Base-by-base conservation (phyloP, 805 yeast genomes). In the Ogataea salicorniae region DNA sequence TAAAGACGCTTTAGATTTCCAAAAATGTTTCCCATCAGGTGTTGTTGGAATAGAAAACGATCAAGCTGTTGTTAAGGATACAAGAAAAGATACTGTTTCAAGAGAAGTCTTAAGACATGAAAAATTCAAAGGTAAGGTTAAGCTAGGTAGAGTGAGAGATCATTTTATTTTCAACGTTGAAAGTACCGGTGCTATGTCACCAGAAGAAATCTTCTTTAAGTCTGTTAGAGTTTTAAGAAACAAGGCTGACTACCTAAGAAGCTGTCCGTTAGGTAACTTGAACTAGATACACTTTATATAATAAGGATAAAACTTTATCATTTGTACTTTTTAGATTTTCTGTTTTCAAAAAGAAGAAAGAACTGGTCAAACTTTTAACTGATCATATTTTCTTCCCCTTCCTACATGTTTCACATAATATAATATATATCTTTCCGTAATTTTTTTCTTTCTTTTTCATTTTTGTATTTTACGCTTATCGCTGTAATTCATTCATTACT, bases 111-210 rank as follows among this genome's bases (percentile, higher is more conserved):
- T 94, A 58, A 82, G 99, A 68, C 97, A 94, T 67, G 86, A 81
- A 45, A 96, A 94, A 66, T 94, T 94, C 60, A 75, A 83, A 41
- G 95, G 86, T 37, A 87, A 87, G 59, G 97, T 94, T 47, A 86
- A 85, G 67, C 75, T 94, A 46, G 99, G 98, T 39, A 82, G 99
- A 69, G 77, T 77, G 56, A 83, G 96, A 67, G 94, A 87, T 65
- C 96, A 94, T 60, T 94, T 94, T 67, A 87, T 94, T 45, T 94
- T 89, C 74, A 88, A 90, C 60, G 90, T 94, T 41, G 99, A 94
- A 70, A 83, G 92, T 47, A 84, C 96, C 2, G 98, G 99, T 37
- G 96, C 97, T 38, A 91, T 94, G 96, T 74, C 89, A 15, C 97
- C 99, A 20, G 96, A 88, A 60, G 98, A 92, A 71, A 89, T 94